Percentiles rank a stretch among this genome's conserved stretches.
Evolutionary conservation across 2,329 filamentous ascomycete species (phyloP).

Genomic region (Purpureocillium takamizusanense): DNA sequence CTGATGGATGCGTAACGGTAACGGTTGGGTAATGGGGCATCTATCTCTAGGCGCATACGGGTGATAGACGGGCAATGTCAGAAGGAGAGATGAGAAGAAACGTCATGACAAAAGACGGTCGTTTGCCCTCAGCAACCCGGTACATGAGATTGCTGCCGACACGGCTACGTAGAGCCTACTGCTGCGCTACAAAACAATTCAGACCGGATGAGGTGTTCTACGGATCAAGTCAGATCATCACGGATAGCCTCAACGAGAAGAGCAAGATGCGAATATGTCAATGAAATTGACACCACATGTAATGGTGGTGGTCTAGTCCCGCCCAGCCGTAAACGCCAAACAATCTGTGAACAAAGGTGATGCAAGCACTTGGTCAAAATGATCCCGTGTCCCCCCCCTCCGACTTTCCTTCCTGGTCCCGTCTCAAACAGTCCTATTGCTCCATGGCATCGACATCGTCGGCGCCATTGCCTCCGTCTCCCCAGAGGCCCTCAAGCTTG

Average conservation of each 20-base stretch:
- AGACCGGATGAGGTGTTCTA: too few relatives aligned
- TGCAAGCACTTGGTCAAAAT: background rate
- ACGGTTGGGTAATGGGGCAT: constrained; percentile 4
- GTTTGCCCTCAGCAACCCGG: too few relatives aligned
- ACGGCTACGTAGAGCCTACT: too few relatives aligned
- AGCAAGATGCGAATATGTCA: background rate
- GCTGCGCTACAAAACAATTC: too few relatives aligned
- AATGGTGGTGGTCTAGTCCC: constrained; percentile 13
- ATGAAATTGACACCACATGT: background rate
- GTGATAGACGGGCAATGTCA: too few relatives aligned
- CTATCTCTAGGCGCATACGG: too few relatives aligned
- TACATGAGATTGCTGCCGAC: too few relatives aligned
- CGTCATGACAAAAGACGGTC: too few relatives aligned
- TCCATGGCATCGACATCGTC: constrained; percentile 40
- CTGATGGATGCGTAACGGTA: constrained; percentile 32
- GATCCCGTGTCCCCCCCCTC: background rate
- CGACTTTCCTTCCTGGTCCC: too few relatives aligned
- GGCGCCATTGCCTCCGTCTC: constrained; percentile 42
- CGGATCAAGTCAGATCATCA: too few relatives aligned
- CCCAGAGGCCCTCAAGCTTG: constrained; percentile 88
- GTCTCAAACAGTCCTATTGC: constrained; percentile 25
- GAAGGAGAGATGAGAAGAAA: too few relatives aligned
- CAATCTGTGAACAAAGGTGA: constrained; percentile 5
- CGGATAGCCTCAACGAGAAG: too few relatives aligned
- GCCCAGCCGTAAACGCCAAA: constrained; percentile 24